These are phyloP conservation scores for Porogramme epimiltina DNA, from an alignment of 1,284 basidiomycete species.

Conservation along the genomic window DNA sequence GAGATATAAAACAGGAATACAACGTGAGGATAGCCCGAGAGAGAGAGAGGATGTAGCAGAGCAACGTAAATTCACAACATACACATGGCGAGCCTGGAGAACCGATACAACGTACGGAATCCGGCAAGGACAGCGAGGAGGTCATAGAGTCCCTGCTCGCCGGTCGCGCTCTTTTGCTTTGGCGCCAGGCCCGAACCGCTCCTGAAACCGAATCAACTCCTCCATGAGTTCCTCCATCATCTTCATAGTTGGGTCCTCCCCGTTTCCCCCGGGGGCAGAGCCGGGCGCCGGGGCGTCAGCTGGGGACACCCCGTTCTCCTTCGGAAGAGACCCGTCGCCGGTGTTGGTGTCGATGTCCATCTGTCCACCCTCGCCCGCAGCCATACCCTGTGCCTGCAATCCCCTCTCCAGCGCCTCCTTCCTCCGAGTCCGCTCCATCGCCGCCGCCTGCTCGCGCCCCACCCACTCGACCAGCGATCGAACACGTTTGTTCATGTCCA, in stretches of 20 bases:
- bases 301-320: conserved; percentile 21
- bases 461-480: conserved; percentile 92
- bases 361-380: conserved; percentile 10
- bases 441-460: conserved; percentile 79
- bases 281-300: conserved; percentile 1
- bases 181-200: conserved; percentile 70
- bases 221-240: conserved; percentile 89
- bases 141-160: conserved; percentile 41
- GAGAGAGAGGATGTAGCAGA: conserved; percentile 19
- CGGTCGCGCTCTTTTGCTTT: conserved; percentile 61
- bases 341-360: conserved; percentile 11
- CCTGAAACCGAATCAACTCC: conserved; percentile 85
- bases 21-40: conserved; percentile 15
- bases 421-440: conserved; percentile 71
- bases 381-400: conserved; percentile 35
- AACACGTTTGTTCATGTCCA: conserved; percentile 97
- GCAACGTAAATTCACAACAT: conserved; percentile 23
- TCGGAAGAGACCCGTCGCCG: conserved; percentile 21
- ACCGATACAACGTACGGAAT: not conserved
- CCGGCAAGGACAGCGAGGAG: not conserved
- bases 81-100: conserved; percentile 2
- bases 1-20: conserved; percentile 24
- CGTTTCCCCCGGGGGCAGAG: not conserved
- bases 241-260: conserved; percentile 54
- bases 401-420: conserved; percentile 64